These are phyloP conservation scores for Alternaria arborescens DNA, from an alignment of 2,329 filamentous ascomycete species.

Conservation along the genomic window DNA sequence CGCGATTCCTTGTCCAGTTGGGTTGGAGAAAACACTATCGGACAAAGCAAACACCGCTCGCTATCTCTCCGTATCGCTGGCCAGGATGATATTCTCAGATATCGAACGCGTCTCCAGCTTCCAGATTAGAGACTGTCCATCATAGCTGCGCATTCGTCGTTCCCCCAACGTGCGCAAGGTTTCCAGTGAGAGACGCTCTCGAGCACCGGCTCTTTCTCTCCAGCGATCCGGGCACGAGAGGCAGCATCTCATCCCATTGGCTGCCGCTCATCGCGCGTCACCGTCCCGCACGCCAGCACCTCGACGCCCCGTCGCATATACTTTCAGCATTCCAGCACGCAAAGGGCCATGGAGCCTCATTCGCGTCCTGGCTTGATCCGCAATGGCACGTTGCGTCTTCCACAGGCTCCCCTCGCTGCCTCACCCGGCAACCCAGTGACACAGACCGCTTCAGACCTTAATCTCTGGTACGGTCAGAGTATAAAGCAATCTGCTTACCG, in stretches of 20 bases:
- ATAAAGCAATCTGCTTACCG: slow-evolving; percentile 39
- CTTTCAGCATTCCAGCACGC: slow-evolving; percentile 46
- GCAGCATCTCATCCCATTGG: slow-evolving; percentile 43
- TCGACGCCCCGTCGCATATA: slow-evolving; percentile 45
- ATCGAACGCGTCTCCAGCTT: slow-evolving; percentile 21
- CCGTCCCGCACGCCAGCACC: slow-evolving; percentile 33
- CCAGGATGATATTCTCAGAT: slow-evolving; percentile 30
- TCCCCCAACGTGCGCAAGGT: slow-evolving; percentile 40
- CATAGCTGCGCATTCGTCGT: slow-evolving; percentile 37
- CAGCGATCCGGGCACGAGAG: slow-evolving; percentile 45
- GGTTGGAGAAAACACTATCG: not conserved
- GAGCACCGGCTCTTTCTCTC: slow-evolving; percentile 40
- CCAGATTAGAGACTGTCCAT: slow-evolving; percentile 27
- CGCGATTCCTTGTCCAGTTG: not conserved
- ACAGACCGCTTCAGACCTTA: slow-evolving; percentile 37
- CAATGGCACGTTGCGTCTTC: slow-evolving; percentile 48
- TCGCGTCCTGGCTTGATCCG: slow-evolving; percentile 41
- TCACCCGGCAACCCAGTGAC: slow-evolving; percentile 34
- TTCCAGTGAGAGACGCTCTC: slow-evolving; percentile 35
- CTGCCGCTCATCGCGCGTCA: slow-evolving; percentile 25
- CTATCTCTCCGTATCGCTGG: slow-evolving; percentile 24
- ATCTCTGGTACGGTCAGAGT: slow-evolving; percentile 29
- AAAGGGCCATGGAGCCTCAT: slow-evolving; percentile 47
- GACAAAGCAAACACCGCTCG: slow-evolving; percentile 3
- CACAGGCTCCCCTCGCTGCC: slow-evolving; percentile 45